These are phyloP conservation scores for Davidsoniella eucalypti DNA, from an alignment of 2,329 filamentous ascomycete genomes.

Conservation along the genomic window DNA sequence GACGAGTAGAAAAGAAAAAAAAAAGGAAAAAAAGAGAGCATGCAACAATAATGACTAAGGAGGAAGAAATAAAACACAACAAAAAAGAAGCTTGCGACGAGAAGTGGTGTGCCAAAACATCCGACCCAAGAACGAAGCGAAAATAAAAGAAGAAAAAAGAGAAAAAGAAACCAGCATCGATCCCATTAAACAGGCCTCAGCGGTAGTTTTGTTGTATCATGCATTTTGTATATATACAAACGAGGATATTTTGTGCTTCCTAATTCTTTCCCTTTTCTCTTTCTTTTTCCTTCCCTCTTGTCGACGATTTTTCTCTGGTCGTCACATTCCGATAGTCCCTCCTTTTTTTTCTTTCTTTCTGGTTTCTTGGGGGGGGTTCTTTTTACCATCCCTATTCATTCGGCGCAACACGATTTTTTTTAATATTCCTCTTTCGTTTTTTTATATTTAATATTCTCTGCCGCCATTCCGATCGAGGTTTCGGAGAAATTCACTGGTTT, in stretches of 20 bases:
- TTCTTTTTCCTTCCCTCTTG: neutral
- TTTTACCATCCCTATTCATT: neutral
- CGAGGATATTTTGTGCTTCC: neutral
- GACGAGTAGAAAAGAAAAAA: no score
- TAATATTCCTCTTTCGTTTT: neutral
- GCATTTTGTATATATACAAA: slow-evolving; percentile 1
- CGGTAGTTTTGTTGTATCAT: neutral
- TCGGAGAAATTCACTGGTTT: neutral
- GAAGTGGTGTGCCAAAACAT: no score
- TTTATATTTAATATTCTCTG: neutral
- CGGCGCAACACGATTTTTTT: neutral
- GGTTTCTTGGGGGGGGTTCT: neutral
- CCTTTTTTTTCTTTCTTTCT: neutral
- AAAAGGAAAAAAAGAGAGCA: no score
- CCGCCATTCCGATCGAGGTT: neutral
- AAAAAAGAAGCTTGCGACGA: neutral
- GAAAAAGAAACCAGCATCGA: no score
- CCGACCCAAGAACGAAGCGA: no score
- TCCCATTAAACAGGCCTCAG: no score
- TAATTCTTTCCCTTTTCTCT: neutral
- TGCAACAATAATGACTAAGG: no score
- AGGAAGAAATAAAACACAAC: no score
- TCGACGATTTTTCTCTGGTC: neutral
- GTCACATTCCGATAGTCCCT: neutral
- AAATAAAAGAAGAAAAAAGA: no score